These are phyloP conservation scores for Hirschfeldia incana DNA, from an alignment of 345 rosid species.

Conservation along the genomic window DNA sequence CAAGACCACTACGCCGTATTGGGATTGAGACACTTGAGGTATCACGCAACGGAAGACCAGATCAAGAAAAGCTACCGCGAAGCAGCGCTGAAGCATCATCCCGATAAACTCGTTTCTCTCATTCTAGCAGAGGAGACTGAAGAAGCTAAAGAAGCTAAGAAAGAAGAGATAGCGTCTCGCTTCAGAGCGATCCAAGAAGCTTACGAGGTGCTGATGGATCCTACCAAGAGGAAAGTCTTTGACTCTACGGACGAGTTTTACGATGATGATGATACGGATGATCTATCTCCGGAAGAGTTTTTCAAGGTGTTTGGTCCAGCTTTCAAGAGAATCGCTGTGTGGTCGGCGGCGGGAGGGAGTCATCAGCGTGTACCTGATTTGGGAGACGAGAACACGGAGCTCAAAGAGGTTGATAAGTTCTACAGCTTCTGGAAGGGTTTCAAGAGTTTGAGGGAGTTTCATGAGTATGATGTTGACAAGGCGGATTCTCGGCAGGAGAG, in stretches of 20 bases:
- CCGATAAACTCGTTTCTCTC: conserved; percentile 88
- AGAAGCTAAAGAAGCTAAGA: conserved; percentile 85
- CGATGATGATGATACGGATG: conserved; percentile 42
- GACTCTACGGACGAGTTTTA: conserved; percentile 98
- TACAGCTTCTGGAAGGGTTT: conserved; percentile 89
- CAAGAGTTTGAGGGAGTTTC: conserved; percentile 98
- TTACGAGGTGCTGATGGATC: conserved; percentile 87
- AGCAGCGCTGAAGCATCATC: conserved; percentile 91
- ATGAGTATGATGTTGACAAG: conserved; percentile 87
- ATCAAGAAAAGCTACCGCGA: conserved; percentile 87
- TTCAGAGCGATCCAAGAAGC: conserved; percentile 95
- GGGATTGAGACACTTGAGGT: conserved; percentile 89
- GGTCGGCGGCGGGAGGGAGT: conserved; percentile 65
- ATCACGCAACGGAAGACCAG: conserved; percentile 99
- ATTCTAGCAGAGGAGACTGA: conserved; percentile 86
- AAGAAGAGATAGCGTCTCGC: conserved; percentile 85
- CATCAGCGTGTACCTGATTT: conserved; percentile 68
- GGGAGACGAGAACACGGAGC: conserved; percentile 67
- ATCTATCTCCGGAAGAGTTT: conserved; percentile 87
- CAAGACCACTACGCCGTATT: conserved; percentile 93
- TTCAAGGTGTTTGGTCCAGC: conserved; percentile 98
- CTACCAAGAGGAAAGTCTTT: conserved; percentile 79
- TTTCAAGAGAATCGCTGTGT: conserved; percentile 87
- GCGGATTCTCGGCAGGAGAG: conserved; percentile 95
- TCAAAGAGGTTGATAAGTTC: conserved; percentile 77